Percentiles rank a stretch among this genome's conserved stretches.
Evolutionary conservation across 495 filamentous ascomycete species (phyloP).

Genomic region (Rostrohypoxylon terebratum): DNA sequence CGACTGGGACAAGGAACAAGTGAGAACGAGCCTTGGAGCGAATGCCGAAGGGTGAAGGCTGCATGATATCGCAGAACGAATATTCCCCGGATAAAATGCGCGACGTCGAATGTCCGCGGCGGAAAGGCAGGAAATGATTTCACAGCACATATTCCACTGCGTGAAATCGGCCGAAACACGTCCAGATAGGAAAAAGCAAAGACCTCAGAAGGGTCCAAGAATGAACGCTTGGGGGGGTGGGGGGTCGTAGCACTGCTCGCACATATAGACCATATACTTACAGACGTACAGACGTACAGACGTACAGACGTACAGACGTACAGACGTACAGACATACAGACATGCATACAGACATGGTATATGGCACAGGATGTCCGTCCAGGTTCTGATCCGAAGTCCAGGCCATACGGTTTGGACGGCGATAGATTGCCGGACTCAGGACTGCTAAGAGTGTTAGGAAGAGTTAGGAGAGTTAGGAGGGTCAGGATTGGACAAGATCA

Average conservation of each 20-base stretch:
- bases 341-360: too few species aligned
- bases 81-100: constrained; percentile 37
- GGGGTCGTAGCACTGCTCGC: constrained; percentile 17
- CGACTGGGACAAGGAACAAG: constrained; percentile 13
- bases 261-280: too few species aligned
- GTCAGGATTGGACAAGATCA: constrained; percentile 17
- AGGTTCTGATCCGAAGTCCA: background rate
- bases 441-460: background rate
- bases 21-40: constrained; percentile 13
- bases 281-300: too few species aligned
- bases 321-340: background rate
- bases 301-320: background rate
- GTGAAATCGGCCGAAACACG: constrained; percentile 16
- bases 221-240: constrained; percentile 6
- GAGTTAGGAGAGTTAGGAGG: background rate
- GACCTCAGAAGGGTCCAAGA: constrained; percentile 7
- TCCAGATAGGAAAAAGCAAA: constrained; percentile 21
- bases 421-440: constrained; percentile 10
- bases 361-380: constrained; percentile 5
- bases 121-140: constrained; percentile 24
- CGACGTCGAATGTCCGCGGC: constrained; percentile 13
- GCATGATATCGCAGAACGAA: constrained; percentile 24
- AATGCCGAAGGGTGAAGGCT: constrained; percentile 19
- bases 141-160: constrained; percentile 21
- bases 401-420: constrained; percentile 11